Base-by-base conservation (phyloP, 495 filamentous ascomycete species). In the Lepraria neglecta region DNA sequence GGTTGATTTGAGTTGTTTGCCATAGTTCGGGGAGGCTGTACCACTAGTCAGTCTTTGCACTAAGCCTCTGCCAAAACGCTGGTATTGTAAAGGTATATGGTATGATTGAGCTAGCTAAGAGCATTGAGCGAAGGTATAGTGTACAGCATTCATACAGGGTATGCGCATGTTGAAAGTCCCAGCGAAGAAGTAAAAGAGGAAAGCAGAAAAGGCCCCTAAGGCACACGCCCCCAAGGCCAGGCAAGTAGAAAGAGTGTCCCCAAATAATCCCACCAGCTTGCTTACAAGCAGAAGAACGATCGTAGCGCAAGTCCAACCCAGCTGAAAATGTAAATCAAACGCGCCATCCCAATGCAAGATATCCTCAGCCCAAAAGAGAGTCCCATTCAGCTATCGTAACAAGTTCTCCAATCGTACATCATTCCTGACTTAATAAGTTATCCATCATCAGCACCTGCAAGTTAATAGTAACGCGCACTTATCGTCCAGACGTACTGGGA, bases 401-500 rank as follows among this genome's bases (percentile, higher is more conserved):
- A 52, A n/a, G 24, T 31, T 11, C 48, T 33, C 48, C 56, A 48
- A 40, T 62, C 43, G 30, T 57, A 57, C 52, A 57, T 62, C 60
- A 43, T 35, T 21, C 43, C 48, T 52, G 48, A 52, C 48, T 52
- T 19, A 52, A 52, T 14, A 6, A 27, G 15, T n/a, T 30, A 24
- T 52, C 48, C 7, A 28, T 33, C 27, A 52, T 52, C 48, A 52
- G 48, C 48, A 30, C 31, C 24, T 30, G 24, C 48, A 31, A 17
- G 48, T 52, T 31, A 52, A 52, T 52, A 10, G 27, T 30, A 50
- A 24, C 33, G 47, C 35, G 44, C 45, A 44, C 46, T 54, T 53
- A 66, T 61, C 52, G 64, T 14, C 64, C 64, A 44, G 61, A 58
- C 15, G 61, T 64, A 59, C 48, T 66, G 24, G 87, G 87, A 7